Conservation (phyloP, 1,284 basidiomycete species). For the Cutaneotrichosporon cyanovorans region DNA sequence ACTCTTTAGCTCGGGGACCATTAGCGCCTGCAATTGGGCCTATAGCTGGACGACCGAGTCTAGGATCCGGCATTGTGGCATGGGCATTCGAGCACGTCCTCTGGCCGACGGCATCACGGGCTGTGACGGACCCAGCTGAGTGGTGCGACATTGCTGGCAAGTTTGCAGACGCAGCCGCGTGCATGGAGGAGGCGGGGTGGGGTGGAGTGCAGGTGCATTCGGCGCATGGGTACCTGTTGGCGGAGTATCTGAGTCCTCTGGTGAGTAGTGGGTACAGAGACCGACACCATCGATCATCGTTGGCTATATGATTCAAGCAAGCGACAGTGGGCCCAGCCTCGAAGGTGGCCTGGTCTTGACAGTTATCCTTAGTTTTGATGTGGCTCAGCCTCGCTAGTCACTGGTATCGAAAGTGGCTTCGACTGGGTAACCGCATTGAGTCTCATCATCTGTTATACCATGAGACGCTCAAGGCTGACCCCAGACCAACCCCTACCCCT, state of each 20-base stretch:
- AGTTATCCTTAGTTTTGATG: no score
- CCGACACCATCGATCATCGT: no score
- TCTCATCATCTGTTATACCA: no score
- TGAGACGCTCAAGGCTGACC: no score
- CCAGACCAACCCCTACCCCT: constrained; percentile 56
- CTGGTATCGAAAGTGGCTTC: neutral
- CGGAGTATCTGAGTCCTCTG: constrained; percentile 74
- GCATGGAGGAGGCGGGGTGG: constrained; percentile 67
- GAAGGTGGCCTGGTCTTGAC: no score
- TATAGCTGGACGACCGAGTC: constrained; percentile 54
- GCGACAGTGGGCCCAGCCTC: no score
- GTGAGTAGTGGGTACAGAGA: constrained; percentile 49
- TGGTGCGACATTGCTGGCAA: constrained; percentile 52
- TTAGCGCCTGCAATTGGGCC: constrained; percentile 60
- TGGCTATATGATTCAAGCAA: no score
- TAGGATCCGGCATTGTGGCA: constrained; percentile 42
- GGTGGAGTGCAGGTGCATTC: constrained; percentile 85
- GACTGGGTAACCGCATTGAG: neutral
- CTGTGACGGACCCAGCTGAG: constrained; percentile 53
- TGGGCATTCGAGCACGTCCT: constrained; percentile 50
- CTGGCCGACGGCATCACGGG: constrained; percentile 59
- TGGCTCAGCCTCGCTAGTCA: no score
- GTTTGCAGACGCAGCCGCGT: constrained; percentile 63
- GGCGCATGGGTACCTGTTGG: constrained; percentile 80
- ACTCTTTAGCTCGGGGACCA: constrained; percentile 29